Conservation (phyloP, 2,329 filamentous ascomycete genomes). For the Onygenales sp. region DNA sequence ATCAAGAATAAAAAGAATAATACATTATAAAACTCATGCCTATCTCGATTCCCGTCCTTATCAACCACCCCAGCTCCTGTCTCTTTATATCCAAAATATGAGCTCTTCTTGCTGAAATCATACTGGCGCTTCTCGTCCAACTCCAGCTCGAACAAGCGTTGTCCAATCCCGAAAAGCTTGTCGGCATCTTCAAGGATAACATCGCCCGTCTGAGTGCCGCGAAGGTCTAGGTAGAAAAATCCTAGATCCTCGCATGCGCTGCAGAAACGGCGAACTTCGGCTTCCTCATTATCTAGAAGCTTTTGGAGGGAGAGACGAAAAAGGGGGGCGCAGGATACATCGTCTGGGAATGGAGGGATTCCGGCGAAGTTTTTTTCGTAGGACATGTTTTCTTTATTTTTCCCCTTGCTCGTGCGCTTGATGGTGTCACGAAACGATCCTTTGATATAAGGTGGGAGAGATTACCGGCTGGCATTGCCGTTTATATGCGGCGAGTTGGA, state of each 20-base stretch:
- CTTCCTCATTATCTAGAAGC: conserved; percentile 25
- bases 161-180: conserved; percentile 37
- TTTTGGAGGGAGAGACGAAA: conserved; percentile 32
- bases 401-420: neutral
- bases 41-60: conserved; percentile 38
- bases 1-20: neutral
- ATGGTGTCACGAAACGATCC: neutral
- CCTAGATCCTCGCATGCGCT: conserved; percentile 40
- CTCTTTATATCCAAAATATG: conserved; percentile 46
- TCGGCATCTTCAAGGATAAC: conserved; percentile 36
- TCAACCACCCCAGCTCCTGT: conserved; percentile 40
- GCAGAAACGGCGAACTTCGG: conserved; percentile 28
- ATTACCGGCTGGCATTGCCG: neutral
- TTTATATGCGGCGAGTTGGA: neutral
- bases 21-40: conserved; percentile 49
- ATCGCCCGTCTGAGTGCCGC: conserved; percentile 25
- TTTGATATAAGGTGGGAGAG: neutral
- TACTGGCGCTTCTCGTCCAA: conserved; percentile 46
- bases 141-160: conserved; percentile 39
- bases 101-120: conserved; percentile 41
- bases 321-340: conserved; percentile 36
- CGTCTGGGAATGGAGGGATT: conserved; percentile 32
- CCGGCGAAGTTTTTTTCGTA: conserved; percentile 15
- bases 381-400: neutral
- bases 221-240: conserved; percentile 49